phyloP scores from a whole-genome alignment of 164 flowering plant species.

The Cinnamomum micranthum region DNA sequence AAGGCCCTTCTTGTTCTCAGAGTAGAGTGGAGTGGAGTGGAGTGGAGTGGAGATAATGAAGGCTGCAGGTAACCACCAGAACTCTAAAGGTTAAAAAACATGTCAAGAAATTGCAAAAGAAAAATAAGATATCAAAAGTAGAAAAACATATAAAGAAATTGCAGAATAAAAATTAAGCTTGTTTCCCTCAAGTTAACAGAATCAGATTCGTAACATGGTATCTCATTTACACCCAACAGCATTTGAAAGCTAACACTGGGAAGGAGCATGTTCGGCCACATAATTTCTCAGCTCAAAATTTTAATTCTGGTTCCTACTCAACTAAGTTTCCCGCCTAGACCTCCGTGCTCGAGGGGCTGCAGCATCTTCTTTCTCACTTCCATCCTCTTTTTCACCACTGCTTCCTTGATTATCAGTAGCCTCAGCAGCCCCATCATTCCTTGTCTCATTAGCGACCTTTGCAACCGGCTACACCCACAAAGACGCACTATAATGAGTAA shows the following conservation, averaged over 20 bases:
- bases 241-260: not conserved
- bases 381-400: constrained; percentile 39
- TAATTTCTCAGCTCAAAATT: constrained; percentile 4
- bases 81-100: no score
- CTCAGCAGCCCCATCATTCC: constrained; percentile 8
- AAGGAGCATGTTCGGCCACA: not conserved
- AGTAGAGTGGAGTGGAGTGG: no score
- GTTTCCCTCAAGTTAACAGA: no score
- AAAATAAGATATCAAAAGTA: no score
- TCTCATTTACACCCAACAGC: not conserved
- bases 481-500: not conserved
- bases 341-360: constrained; percentile 50
- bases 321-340: constrained; percentile 43
- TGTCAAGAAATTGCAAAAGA: no score
- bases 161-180: no score
- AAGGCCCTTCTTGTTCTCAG: no score
- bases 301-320: constrained; percentile 1
- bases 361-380: constrained; percentile 31
- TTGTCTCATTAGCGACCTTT: constrained; percentile 15
- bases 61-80: no score
- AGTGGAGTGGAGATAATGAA: no score
- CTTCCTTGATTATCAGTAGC: constrained; percentile 29
- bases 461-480: constrained; percentile 20
- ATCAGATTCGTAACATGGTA: no score
- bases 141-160: no score